Evolutionary conservation across 306 rosid species (phyloP), one percentile per base, ranked within the genome.

Genomic region (Sindora glabra): DNA sequence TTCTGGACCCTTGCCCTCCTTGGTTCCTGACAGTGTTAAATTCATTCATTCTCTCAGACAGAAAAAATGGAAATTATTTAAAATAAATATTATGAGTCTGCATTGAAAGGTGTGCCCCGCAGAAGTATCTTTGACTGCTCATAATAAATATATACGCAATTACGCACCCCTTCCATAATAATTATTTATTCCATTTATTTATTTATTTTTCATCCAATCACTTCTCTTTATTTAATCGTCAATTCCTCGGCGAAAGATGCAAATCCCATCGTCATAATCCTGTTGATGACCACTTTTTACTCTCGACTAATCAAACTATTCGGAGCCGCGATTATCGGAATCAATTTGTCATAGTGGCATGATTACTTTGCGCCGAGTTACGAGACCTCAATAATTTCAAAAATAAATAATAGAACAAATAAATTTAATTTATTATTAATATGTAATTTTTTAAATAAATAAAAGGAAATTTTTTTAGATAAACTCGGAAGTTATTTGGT

Each of bases 51-150:
- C 49, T 59, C 68, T 23, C 56, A 30, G 8, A 6, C 34, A 26
- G 5, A 29, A 29, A 29, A 29, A 29, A 29, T 29, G 5, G 3
- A 52, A 44, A 52, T 29, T 29, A 41, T 10, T 12, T 36, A 11
- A 49, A 10, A 23, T n/a, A 48, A 50, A 42, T 22, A 47, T 36
- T 34, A 65, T 38, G 52, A 44, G 51, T 36, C 53, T 56, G 72
- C 79, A 13, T 73, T 62, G 78, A 68, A 26, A 25, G 62, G 54
- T 61, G 81, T 68, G 77, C 48, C 48, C 44, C 29, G 44, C 64
- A 72, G 57, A 72, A 68, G 76, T 65, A 59, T 77, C 78, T 77
- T 83, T 80, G 82, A 83, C 82, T 65, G 32, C 22, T 69, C 66
- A 65, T 74, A 22, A 29, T 57, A 67, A 63, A 71, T 48, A 44